Evolutionary conservation across 2,329 filamentous ascomycete genomes (phyloP).

Genomic region (Pseudonectria buxi): DNA sequence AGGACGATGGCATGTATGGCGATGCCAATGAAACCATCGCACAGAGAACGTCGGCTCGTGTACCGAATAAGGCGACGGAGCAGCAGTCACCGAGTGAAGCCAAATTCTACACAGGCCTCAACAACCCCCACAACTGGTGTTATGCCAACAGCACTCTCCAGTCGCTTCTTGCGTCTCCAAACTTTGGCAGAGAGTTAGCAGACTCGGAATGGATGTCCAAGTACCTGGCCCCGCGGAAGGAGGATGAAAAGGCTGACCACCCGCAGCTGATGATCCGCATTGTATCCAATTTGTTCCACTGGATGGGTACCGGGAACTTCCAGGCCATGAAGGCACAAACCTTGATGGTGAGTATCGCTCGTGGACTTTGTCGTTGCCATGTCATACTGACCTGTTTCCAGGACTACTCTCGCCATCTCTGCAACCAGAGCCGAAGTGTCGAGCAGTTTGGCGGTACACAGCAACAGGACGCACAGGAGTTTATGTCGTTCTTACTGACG

Average conservation of each 20-base stretch:
- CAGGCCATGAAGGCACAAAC: slow-evolving; percentile 46
- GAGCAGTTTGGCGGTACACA: slow-evolving; percentile 60
- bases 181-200: slow-evolving; percentile 60
- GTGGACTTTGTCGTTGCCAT: slow-evolving; percentile 6
- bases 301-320: slow-evolving; percentile 47
- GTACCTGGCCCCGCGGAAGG: slow-evolving; percentile 63
- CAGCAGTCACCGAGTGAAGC: slow-evolving; percentile 40
- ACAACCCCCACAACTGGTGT: slow-evolving; percentile 77
- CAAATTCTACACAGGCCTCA: slow-evolving; percentile 52
- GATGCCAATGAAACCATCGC: slow-evolving; percentile 34
- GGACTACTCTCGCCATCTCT: slow-evolving; percentile 46
- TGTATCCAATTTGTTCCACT: slow-evolving; percentile 51
- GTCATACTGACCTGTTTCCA: slow-evolving; percentile 25
- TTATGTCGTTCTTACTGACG: slow-evolving; percentile 74
- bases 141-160: slow-evolving; percentile 92
- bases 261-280: slow-evolving; percentile 56
- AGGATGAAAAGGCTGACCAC: slow-evolving; percentile 44
- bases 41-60: slow-evolving; percentile 30
- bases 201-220: slow-evolving; percentile 51
- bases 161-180: slow-evolving; percentile 66
- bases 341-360: slow-evolving; percentile 43
- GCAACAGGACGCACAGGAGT: slow-evolving; percentile 91
- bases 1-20: slow-evolving; percentile 30
- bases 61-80: slow-evolving; percentile 31
- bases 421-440: slow-evolving; percentile 21